Base-by-base conservation (phyloP, 2,329 filamentous ascomycete genomes). In the Ascomycota sp. region DNA sequence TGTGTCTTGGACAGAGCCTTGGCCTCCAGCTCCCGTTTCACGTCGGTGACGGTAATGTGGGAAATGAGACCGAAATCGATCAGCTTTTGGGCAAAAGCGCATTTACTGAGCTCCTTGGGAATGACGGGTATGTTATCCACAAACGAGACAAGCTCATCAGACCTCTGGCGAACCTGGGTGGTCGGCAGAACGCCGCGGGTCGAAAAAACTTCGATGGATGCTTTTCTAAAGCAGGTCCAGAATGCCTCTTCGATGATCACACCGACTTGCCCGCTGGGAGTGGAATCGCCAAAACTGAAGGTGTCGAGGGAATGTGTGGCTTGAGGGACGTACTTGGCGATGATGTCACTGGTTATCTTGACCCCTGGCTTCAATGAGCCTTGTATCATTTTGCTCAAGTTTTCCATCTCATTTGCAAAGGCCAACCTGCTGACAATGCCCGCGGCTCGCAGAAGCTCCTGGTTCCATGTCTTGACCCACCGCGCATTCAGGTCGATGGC, bases 401-500 rank as follows among this genome's bases (percentile, higher is more conserved):
- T 72, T 4, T 61, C 58, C 82, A 95, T 92, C 49, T 93, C 84
- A 40, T 80, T 76, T 8, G 73, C 64, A 56, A 91, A 98, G 1
- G 83, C 80, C 40, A 98, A 69, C 33, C 89, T 72, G 38, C 82
- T 79, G 41, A 92, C 75, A 42, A 98, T 83, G 29, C 89, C 89
- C 12, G 86, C 81, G 25, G 84, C 79, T 30, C 86, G 72, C 29
- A 98, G 62, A 63, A 98, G 80, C 50, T 95, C 89, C 16, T 81
- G 65, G 46, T 98, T 98, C 91, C 89, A 98, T 11, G 75, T 82
- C 40, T 83, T 76, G 11, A 98, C 86, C 63, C 83, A 92, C 36
- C 84, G 72, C 11, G 89, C 91, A 50, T 98, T 95, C 40, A 98
- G 63, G 52, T 98, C 89, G 37, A 98, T 92, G 35, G 82, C 89